These are phyloP conservation scores for Bretschneidera sinensis DNA, from an alignment of 345 rosid genomes.

Conservation along the genomic window DNA sequence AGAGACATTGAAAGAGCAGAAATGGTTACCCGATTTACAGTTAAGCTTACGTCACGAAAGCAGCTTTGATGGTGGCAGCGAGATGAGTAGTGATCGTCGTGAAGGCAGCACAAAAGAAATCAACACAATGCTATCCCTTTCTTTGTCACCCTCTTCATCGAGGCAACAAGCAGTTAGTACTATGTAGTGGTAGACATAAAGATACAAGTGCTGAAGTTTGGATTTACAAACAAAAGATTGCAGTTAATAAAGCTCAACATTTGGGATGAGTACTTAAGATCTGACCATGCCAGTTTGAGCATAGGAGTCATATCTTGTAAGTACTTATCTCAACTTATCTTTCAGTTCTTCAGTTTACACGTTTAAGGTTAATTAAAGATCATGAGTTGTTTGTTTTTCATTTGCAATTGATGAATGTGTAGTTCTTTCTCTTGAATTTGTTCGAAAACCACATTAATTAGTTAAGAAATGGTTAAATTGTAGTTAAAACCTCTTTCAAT, in stretches of 20 bases:
- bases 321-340: constrained; percentile 17
- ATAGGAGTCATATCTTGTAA: constrained; percentile 32
- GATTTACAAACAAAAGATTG: background rate
- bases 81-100: background rate
- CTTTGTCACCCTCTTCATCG: constrained; percentile 19
- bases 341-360: background rate
- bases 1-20: constrained; percentile 3
- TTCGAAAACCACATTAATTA: no score
- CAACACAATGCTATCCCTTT: constrained; percentile 27
- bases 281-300: constrained; percentile 27
- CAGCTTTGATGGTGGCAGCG: background rate
- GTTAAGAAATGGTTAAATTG: no score
- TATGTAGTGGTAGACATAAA: constrained; percentile 1
- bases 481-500: no score
- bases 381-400: no score
- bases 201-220: constrained; percentile 1
- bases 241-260: background rate
- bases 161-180: constrained; percentile 4
- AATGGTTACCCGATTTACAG: constrained; percentile 22
- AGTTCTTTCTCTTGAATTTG: no score
- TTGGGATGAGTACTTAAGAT: constrained; percentile 32
- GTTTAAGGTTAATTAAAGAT: no score
- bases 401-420: no score
- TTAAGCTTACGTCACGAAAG: constrained; percentile 16
- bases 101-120: constrained; percentile 12